Base-by-base conservation (phyloP, 1,284 basidiomycete species). In the Filobasidium uniguttulatum region DNA sequence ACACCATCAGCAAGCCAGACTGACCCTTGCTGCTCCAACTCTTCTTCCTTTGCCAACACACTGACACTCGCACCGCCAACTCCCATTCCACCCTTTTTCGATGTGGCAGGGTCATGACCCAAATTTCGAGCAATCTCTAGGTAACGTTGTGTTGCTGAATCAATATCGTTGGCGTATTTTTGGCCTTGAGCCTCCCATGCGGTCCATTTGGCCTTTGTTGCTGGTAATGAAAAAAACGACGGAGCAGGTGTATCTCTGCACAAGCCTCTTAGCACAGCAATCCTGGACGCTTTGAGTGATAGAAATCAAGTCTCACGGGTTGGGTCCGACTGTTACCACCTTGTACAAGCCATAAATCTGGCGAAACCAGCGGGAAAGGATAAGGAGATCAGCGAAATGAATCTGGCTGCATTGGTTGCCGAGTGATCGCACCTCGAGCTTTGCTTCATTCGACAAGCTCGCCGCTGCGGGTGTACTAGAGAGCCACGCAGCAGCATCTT, bases 311-410 rank as follows among this genome's bases (percentile, higher is more conserved):
- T 46, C 53, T 41, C 30, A 54, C 53, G 53, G 49, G 29, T 47
- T 20, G n/a, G 41, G 46, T 8, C 49, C 49, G 17, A 48, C 28
- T 12, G 53, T 54, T 5, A 43, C 53, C 9, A 51, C 37, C 31
- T 54, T 54, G 46, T 48, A 54, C 17, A 50, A 35, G 14, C 49
- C 53, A 31, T 54, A 54, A 25, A 54, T 51, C 46, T 49, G 22
- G 3, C 4, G 22, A 12, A 38, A 38, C 9, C 9, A 38, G 19
- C 19, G 19, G 9, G 19, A 8, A 12, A 10, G 36, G 10, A 14
- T 12, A 38, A 19, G 12, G 9, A 14, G 9, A 20, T 38, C 12
- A 38, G 22, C n/a, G 17, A 12, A 22, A 31, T n/a, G 25, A 34
- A 33, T 22, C 9, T 29, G 6, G 33, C 20, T 25, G n/a, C 25